phyloP scores from a whole-genome alignment of 257 asterid genomes.

The Petunia secreta region DNA sequence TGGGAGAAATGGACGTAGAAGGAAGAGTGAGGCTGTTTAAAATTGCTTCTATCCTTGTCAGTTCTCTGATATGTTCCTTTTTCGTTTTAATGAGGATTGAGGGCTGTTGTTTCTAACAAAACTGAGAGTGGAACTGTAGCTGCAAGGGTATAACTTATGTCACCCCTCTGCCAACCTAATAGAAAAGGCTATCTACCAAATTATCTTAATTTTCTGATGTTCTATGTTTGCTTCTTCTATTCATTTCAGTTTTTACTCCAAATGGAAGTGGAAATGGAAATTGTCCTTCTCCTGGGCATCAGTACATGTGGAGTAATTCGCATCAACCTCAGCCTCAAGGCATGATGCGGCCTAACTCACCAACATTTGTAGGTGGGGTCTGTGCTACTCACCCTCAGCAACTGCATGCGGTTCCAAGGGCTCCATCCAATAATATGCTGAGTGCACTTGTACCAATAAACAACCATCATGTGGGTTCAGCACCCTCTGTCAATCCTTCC shows the following conservation, averaged over 20 bases:
- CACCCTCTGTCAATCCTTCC: constrained; percentile 86
- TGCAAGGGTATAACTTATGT: not conserved
- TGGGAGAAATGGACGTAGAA: constrained; percentile 17
- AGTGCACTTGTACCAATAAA: constrained; percentile 63
- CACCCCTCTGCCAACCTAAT: not conserved
- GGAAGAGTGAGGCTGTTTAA: constrained; percentile 12
- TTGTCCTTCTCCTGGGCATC: constrained; percentile 88
- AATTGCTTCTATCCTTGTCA: constrained; percentile 15
- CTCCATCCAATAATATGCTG: constrained; percentile 69
- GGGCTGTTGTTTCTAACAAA: not conserved
- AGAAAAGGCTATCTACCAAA: not conserved
- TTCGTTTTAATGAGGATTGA: not conserved
- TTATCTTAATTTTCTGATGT: constrained; percentile 27
- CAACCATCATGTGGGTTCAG: constrained; percentile 91
- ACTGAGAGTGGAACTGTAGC: constrained; percentile 20
- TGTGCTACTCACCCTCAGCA: constrained; percentile 68
- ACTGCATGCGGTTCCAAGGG: constrained; percentile 76
- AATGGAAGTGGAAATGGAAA: constrained; percentile 82
- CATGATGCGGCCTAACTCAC: constrained; percentile 77
- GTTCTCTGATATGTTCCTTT: not conserved
- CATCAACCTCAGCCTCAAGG: constrained; percentile 75
- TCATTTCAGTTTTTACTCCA: constrained; percentile 68
- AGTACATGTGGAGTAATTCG: constrained; percentile 79
- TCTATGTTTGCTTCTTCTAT: constrained; percentile 25
- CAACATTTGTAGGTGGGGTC: constrained; percentile 72